Base-by-base conservation (phyloP, 306 rosid species). In the Begonia peltatifolia region DNA sequence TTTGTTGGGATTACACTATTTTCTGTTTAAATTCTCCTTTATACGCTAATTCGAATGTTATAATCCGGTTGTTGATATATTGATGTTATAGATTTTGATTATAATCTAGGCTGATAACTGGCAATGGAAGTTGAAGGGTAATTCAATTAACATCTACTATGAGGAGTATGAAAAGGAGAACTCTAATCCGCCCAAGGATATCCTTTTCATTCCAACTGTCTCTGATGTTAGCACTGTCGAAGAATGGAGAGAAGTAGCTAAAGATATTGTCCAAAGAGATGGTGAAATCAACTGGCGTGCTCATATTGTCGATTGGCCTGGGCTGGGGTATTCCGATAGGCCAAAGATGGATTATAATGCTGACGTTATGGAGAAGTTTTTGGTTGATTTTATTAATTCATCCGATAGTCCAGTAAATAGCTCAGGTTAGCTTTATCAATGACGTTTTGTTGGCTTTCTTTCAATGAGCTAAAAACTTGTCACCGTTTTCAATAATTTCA, bases 221-320 rank as follows among this genome's bases (percentile, higher is more conserved):
- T 89, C 95, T 58, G 97, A 89, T 68, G 97, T 89, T 20, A 89
- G 97, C 56, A 89, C 94, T 3, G 97, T 89, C 53, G 95, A 89
- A 78, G 97, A 89, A 65, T 89, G 97, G 97, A 82, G 97, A 65
- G 53, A 64, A 14, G 97, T 82, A 42, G 97, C 95, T 11, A 72
- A 76, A 62, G 77, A 76, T 54, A 67, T 89, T 50, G 87, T 75
- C 61, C 84, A 71, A 57, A 92, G 76, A 56, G 74, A 50, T 50
- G 84, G 83, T 46, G 42, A 70, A 41, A 66, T 71, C 69, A 79
- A 74, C 68, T 89, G 84, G 79, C 71, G 87, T 16, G 83, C 94
- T 18, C 84, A 94, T 36, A 82, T 89, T 53, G 87, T 89, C 61
- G 97, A 84, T 72, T 89, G 97, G 97, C 97, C 97, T 41, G 97